Evolutionary conservation across 345 rosid species (phyloP).

Genomic region (Syzygium oleosum): DNA sequence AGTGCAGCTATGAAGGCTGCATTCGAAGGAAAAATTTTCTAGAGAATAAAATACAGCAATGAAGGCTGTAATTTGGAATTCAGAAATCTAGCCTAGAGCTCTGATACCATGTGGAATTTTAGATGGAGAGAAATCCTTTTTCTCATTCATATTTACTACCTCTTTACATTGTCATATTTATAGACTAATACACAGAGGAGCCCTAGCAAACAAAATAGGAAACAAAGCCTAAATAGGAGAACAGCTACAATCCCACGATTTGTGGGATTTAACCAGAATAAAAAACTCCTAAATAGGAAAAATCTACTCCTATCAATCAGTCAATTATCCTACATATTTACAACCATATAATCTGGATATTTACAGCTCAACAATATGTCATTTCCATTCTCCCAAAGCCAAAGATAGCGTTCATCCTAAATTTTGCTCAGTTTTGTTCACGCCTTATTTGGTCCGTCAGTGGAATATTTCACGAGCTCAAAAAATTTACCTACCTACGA

Average conservation of each 20-base stretch:
- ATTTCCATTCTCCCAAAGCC: neutral
- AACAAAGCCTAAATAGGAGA: neutral
- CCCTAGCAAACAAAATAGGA: neutral
- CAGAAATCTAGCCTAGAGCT: neutral
- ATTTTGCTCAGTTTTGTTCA: neutral
- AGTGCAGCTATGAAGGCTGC: too few relatives aligned
- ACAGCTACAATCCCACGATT: neutral
- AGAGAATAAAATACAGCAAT: neutral
- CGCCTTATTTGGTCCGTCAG: neutral
- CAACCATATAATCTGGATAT: too few relatives aligned
- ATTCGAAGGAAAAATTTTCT: too few relatives aligned
- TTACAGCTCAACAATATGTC: neutral
- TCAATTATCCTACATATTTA: neutral
- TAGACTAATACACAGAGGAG: neutral
- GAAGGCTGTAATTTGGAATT: neutral
- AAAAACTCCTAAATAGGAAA: too few relatives aligned
- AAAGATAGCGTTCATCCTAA: neutral
- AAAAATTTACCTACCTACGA: neutral
- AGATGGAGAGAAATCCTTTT: neutral
- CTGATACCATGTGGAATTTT: neutral
- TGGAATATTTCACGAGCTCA: neutral
- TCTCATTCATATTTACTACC: neutral
- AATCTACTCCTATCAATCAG: too few relatives aligned
- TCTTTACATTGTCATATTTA: neutral
- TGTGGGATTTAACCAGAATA: neutral